phyloP scores from a whole-genome alignment of 2,329 filamentous ascomycete genomes.

The Cercospora sp. region DNA sequence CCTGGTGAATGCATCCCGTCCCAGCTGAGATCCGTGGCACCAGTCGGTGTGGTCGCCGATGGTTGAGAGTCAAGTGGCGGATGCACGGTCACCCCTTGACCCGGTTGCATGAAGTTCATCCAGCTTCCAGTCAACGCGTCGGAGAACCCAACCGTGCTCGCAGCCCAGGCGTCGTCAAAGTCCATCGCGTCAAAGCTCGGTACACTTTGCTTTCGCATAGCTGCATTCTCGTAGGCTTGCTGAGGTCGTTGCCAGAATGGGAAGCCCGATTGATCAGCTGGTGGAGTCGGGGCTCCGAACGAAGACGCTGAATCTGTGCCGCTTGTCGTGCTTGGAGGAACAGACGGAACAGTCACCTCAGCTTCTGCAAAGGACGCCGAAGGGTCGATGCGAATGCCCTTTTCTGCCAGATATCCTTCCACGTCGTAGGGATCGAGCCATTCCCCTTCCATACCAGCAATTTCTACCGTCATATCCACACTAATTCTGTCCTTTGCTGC shows the following conservation, averaged over 20 bases:
- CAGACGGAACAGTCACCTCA: conserved; percentile 39
- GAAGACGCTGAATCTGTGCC: conserved; percentile 1
- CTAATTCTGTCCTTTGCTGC: conserved; percentile 31
- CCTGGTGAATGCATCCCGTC: neutral
- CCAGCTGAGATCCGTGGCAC: neutral
- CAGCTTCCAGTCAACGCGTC: conserved; percentile 30
- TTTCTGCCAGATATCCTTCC: conserved; percentile 67
- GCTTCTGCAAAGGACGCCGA: conserved; percentile 61
- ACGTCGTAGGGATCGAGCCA: conserved; percentile 79
- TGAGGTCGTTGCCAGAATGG: neutral
- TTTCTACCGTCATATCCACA: conserved; percentile 47
- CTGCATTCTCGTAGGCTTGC: conserved; percentile 15
- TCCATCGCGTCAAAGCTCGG: conserved; percentile 5
- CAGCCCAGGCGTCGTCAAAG: conserved; percentile 13
- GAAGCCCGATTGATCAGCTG: neutral
- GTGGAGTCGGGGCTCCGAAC: neutral
- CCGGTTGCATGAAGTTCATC: conserved; percentile 34
- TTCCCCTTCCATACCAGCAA: conserved; percentile 67
- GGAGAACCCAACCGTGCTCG: conserved; percentile 26
- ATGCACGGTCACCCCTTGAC: conserved; percentile 13
- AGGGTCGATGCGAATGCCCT: conserved; percentile 63
- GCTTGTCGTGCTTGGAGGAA: neutral
- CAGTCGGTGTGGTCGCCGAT: neutral
- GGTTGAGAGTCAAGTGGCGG: neutral
- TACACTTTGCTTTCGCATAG: conserved; percentile 11